Evolutionary conservation across 345 rosid genomes (phyloP).

Genomic region (Corymbia maculata): DNA sequence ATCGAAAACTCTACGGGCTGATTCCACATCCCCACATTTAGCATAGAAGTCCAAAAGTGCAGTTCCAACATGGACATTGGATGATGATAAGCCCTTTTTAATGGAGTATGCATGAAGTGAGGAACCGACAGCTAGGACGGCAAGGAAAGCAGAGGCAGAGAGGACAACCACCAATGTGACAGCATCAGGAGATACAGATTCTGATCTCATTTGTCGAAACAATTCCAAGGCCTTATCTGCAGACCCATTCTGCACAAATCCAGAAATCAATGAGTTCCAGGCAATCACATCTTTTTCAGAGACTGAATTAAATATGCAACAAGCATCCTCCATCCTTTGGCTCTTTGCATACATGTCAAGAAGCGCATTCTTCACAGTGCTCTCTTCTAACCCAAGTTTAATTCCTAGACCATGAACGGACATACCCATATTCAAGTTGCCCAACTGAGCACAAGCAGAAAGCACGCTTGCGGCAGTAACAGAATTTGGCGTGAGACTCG

Average conservation of each 20-base stretch:
- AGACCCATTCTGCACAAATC: slow-evolving; percentile 62
- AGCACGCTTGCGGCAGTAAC: slow-evolving; percentile 59
- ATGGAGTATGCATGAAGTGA: slow-evolving; percentile 58
- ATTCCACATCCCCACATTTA: slow-evolving; percentile 62
- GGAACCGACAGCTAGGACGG: slow-evolving; percentile 43
- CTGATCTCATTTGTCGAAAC: slow-evolving; percentile 47
- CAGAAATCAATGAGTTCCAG: slow-evolving; percentile 87
- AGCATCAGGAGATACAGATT: slow-evolving; percentile 58
- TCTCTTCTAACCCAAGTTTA: slow-evolving; percentile 52
- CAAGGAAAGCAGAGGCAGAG: slow-evolving; percentile 67
- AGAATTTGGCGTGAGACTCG: slow-evolving; percentile 44
- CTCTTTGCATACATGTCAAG: slow-evolving; percentile 92
- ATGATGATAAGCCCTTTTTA: slow-evolving; percentile 38
- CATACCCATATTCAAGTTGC: slow-evolving; percentile 43
- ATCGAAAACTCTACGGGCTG: slow-evolving; percentile 56
- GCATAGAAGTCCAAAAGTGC: slow-evolving; percentile 76
- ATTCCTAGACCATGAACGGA: slow-evolving; percentile 49
- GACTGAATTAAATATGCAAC: slow-evolving; percentile 41
- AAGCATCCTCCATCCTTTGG: slow-evolving; percentile 40
- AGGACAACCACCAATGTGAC: slow-evolving; percentile 60
- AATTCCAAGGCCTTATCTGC: slow-evolving; percentile 38
- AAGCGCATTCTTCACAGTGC: slow-evolving; percentile 60
- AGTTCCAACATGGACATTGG: slow-evolving; percentile 65
- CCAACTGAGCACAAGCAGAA: slow-evolving; percentile 55
- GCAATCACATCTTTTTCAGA: slow-evolving; percentile 44